Base-by-base conservation (phyloP, 2,329 filamentous ascomycete genomes). In the Dactylellina sp. region DNA sequence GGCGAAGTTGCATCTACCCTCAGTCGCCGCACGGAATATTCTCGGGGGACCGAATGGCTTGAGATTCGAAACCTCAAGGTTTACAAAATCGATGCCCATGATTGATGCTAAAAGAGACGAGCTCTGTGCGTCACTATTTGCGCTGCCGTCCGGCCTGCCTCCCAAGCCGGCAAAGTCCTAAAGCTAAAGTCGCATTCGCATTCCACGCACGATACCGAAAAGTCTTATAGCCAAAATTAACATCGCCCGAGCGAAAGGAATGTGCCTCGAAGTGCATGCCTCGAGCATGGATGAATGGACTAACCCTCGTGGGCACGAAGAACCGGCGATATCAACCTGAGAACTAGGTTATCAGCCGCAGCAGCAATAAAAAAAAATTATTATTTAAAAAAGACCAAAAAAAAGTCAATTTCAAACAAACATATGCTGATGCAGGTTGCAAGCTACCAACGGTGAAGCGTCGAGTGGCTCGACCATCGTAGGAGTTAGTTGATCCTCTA, bases 261-360 rank as follows among this genome's bases (percentile, higher is more conserved):
- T 63, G 35, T 53, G 35, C 37, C 7, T 46, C 20, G 20, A 32
- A n/a, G 22, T 46, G 60, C 60, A 55, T 52, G 37, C 42, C 22
- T 46, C 46, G 44, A 32, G 25, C 25, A 16, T 53, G 35, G n/a
- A 14, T 47, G 7, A 12, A n/a, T n/a, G n/a, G n/a, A n/a, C 16
- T 6, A 25, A 16, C 6, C 20, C 24, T 50, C 9, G 20, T 50
- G 20, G 46, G 16, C 12, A 16, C 25, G 46, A 50, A 40, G 32
- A 64, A 64, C 44, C 55, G 60, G 49, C 60, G 60, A 63, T 46
- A 20, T 64, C 49, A 47, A 39, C 7, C 44, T 20, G 9, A 7
- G n/a, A 37, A 25, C 50, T 28, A 65, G 44, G 28, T 28, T 53
- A 52, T 66, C 64, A 70, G 64, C 64, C 64, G 64, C 64, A 70